A percentile compares a stretch with the other conserved stretches of the same genome.
Conservation (phyloP, 2,329 filamentous ascomycete genomes). For the Colletotrichum kahawae region DNA sequence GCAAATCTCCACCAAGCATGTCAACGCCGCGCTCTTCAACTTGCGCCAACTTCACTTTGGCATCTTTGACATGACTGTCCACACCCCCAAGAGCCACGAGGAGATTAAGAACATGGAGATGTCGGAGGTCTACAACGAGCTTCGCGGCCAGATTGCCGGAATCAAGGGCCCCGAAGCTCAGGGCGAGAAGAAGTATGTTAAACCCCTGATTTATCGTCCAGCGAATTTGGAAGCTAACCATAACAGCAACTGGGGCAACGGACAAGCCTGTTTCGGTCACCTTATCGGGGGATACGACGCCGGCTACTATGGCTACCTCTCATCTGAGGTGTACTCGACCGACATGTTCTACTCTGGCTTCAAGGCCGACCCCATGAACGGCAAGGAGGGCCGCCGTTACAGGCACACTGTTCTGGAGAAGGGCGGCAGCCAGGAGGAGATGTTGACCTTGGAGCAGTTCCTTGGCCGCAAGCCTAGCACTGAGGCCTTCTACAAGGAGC, state of each 20-base stretch:
- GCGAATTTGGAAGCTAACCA: constrained; percentile 28
- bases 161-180: constrained; percentile 75
- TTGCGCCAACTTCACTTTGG: constrained; percentile 81
- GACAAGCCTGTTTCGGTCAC: constrained; percentile 82
- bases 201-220: too few species aligned
- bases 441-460: constrained; percentile 80
- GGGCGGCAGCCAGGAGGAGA: constrained; percentile 81
- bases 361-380: constrained; percentile 79
- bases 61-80: constrained; percentile 83
- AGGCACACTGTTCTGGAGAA: constrained; percentile 79
- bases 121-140: constrained; percentile 72
- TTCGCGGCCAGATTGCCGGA: constrained; percentile 74
- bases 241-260: constrained; percentile 71
- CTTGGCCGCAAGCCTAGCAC: constrained; percentile 76
- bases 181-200: constrained; percentile 58
- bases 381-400: constrained; percentile 75
- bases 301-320: constrained; percentile 79
- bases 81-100: constrained; percentile 71
- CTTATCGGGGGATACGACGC: constrained; percentile 86
- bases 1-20: constrained; percentile 78
- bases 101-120: constrained; percentile 71
- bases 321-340: constrained; percentile 79
- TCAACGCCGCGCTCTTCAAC: constrained; percentile 82
- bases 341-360: constrained; percentile 89
- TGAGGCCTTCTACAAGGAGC: constrained; percentile 80